These are phyloP conservation scores for Obba rivulosa DNA, from an alignment of 768 basidiomycete genomes.

Conservation along the genomic window DNA sequence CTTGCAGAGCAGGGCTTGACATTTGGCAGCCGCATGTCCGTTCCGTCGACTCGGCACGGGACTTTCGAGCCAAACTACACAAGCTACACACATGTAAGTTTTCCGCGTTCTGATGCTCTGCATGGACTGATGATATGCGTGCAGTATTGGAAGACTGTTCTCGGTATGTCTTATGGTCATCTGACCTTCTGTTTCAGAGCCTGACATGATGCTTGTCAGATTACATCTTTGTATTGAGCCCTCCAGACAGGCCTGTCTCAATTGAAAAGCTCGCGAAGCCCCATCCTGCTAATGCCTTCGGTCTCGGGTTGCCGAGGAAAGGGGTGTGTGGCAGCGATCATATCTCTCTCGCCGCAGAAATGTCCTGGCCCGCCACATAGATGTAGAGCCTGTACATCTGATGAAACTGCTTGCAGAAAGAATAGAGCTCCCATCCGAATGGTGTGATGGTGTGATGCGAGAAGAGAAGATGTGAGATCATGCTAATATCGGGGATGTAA, in stretches of 20 bases:
- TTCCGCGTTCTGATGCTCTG: neutral
- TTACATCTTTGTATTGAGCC: conserved; percentile 79
- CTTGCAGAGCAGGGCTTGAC: conserved; percentile 25
- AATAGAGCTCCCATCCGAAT: neutral
- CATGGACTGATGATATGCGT: neutral
- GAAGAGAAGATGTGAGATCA: neutral
- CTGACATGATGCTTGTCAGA: conserved; percentile 40
- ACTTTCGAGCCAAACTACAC: conserved; percentile 79
- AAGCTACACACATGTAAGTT: conserved; percentile 56
- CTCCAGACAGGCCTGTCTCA: conserved; percentile 25
- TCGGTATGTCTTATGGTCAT: conserved; percentile 46
- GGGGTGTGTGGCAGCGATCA: conserved; percentile 86
- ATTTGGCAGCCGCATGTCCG: conserved; percentile 45
- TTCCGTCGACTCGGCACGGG: conserved; percentile 43
- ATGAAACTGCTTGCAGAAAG: neutral
- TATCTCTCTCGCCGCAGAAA: conserved; percentile 67
- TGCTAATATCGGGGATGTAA: conserved; percentile 1
- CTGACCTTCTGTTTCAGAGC: conserved; percentile 2
- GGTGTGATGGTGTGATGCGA: neutral
- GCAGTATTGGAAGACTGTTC: conserved; percentile 75
- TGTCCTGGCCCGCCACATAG: conserved; percentile 27
- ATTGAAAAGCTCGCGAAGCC: conserved; percentile 58
- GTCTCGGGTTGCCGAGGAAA: conserved; percentile 72
- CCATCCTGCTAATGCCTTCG: conserved; percentile 51
- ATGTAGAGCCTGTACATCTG: too few species aligned